Evolutionary conservation across 169 alveolate species (phyloP), one percentile per base, ranked within the genome.

Genomic region (Pseudocohnilembus persalinus): DNA sequence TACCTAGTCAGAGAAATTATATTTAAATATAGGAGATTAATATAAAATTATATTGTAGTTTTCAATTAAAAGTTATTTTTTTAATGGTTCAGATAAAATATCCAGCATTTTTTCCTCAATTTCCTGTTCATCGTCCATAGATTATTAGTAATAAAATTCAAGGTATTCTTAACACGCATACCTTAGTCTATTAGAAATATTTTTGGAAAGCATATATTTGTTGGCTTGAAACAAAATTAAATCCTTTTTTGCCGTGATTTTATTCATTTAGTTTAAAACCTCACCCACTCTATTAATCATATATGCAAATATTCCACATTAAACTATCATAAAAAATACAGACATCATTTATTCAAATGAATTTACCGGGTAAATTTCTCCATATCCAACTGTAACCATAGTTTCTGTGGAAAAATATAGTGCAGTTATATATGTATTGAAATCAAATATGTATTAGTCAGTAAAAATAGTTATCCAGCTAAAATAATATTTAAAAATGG

Each of bases 341-440:
- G 26, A 49, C 4, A 49, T 49, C 26, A 49, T 49, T 49, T 49
- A 11, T 20, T 49, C 68, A 11, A 20, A 11, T 20, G 68, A 49
- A 49, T 49, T 49, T 4, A 49, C 68, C 26, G 68, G 68, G 20
- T 4, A 11, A 20, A 49, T 49, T 4, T 49, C 68, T 11, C 84
- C 84, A 29, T 79, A 79, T 11, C 84, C 84, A 15, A 79, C 84
- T 1, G 84, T 79, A 63, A 79, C 49, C 84, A 79, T 79, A 24
- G 74, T 77, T 24, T 33, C 73, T 0, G 73, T 77, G n/a, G 31
- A 29, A 35, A 15, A 77, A 77, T 77, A 77, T 33, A 33, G 35
- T 27, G 74, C 83, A 26, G 32, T 77, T 0, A 77, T 73, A 77
- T 77, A 77, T n/a, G n/a, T n/a, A n/a, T n/a, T n/a, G n/a, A n/a